Evolutionary conservation across 2,329 filamentous ascomycete species (phyloP).

Genomic region (Aureobasidium sp.): DNA sequence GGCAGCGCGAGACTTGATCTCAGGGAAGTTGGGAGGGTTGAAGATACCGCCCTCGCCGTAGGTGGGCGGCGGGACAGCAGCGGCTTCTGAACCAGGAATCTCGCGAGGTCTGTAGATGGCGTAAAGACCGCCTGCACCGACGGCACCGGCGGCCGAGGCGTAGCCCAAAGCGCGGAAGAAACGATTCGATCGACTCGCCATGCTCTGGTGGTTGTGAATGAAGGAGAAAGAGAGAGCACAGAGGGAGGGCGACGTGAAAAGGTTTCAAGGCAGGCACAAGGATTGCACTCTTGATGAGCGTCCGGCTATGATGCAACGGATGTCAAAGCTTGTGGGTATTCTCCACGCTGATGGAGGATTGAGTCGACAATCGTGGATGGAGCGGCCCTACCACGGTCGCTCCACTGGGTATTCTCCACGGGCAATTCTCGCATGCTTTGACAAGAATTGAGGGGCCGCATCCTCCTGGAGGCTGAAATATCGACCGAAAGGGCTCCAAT

Average conservation of each 20-base stretch:
- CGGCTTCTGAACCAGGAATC: conserved; percentile 60
- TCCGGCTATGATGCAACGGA: conserved; percentile 9
- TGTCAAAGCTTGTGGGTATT: conserved; percentile 10
- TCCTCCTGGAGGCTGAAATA: background rate
- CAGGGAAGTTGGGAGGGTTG: conserved; percentile 57
- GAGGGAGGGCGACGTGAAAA: conserved; percentile 1
- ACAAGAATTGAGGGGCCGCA: background rate
- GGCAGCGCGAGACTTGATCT: conserved; percentile 51
- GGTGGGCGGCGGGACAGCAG: conserved; percentile 61
- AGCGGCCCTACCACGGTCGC: conserved; percentile 4
- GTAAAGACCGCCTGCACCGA: conserved; percentile 50
- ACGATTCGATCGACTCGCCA: conserved; percentile 12
- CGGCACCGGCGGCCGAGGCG: conserved; percentile 45
- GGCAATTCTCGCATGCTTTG: background rate
- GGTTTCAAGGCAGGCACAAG: background rate
- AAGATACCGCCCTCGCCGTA: conserved; percentile 61
- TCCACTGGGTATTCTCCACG: background rate
- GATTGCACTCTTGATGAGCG: conserved; percentile 4
- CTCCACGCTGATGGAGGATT: conserved; percentile 5
- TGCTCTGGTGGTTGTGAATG: conserved; percentile 1
- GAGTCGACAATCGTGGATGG: background rate
- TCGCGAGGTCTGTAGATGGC: conserved; percentile 60
- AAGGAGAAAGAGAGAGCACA: background rate
- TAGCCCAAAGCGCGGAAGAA: conserved; percentile 51
- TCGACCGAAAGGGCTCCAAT: background rate